These are phyloP conservation scores for Carex cristatella DNA, from an alignment of 176 grass and related monocot species.

Conservation along the genomic window DNA sequence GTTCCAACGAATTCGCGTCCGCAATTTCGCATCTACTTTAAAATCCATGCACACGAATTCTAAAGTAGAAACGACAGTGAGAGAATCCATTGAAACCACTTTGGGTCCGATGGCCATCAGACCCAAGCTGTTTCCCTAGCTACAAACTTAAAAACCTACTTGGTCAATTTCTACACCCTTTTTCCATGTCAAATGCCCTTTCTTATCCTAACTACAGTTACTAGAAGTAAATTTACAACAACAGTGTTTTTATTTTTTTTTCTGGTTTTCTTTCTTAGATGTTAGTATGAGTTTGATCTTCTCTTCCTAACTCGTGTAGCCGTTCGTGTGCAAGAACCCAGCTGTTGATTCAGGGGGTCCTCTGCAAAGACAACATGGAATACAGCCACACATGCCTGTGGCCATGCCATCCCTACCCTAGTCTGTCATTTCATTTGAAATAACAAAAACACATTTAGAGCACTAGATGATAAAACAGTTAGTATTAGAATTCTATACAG, in stretches of 20 bases:
- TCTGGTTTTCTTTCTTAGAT: background rate
- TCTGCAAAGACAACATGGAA: conserved; percentile 89
- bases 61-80: too few species aligned
- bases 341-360: conserved; percentile 55
- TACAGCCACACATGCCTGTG: conserved; percentile 78
- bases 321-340: conserved; percentile 61
- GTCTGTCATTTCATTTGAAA: conserved; percentile 38
- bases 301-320: conserved; percentile 42
- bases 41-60: too few species aligned
- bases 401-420: conserved; percentile 74
- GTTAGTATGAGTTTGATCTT: conserved; percentile 11
- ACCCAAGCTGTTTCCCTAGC: too few species aligned
- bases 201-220: background rate
- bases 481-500: background rate
- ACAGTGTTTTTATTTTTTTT: too few species aligned
- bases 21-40: too few species aligned
- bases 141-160: too few species aligned
- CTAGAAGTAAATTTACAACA: background rate
- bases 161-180: background rate
- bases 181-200: background rate
- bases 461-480: too few species aligned
- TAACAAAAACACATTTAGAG: background rate
- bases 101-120: too few species aligned
- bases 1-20: too few species aligned
- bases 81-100: too few species aligned